Evolutionary conservation across 2,329 filamentous ascomycete genomes (phyloP).

Genomic region (Sordariomycetes sp.): DNA sequence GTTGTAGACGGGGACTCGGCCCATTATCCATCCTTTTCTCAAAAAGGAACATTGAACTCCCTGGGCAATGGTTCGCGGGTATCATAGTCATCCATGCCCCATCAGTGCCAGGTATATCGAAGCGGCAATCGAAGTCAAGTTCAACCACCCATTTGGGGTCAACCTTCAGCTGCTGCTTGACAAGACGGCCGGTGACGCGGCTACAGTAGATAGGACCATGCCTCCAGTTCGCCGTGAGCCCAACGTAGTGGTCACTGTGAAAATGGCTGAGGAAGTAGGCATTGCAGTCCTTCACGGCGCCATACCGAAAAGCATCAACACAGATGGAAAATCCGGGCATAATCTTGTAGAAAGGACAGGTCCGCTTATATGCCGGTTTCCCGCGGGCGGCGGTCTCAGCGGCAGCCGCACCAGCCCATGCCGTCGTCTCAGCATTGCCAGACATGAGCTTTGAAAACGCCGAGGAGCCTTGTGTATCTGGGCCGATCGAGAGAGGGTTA

Average conservation of each 20-base stretch:
- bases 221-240: slow-evolving; percentile 75
- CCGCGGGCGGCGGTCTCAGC: slow-evolving; percentile 69
- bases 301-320: slow-evolving; percentile 93
- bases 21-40: slow-evolving; percentile 63
- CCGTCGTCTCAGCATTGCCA: slow-evolving; percentile 76
- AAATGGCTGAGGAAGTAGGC: slow-evolving; percentile 98
- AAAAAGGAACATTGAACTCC: slow-evolving; percentile 87
- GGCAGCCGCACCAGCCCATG: slow-evolving; percentile 81
- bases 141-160: slow-evolving; percentile 77
- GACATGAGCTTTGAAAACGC: slow-evolving; percentile 94
- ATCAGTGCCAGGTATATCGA: slow-evolving; percentile 70
- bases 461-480: slow-evolving; percentile 33
- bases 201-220: slow-evolving; percentile 97
- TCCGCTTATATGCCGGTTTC: slow-evolving; percentile 77
- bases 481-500: slow-evolving; percentile 59
- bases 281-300: slow-evolving; percentile 80
- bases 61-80: slow-evolving; percentile 90
- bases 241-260: slow-evolving; percentile 95
- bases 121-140: slow-evolving; percentile 72
- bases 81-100: slow-evolving; percentile 91
- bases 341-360: slow-evolving; percentile 98
- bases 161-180: slow-evolving; percentile 76
- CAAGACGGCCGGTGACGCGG: slow-evolving; percentile 79
- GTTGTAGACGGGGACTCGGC: slow-evolving; percentile 50
- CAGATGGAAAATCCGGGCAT: slow-evolving; percentile 87